Evolutionary conservation across 768 basidiomycete species (phyloP), one percentile per base, ranked within the genome.

Genomic region (Leccinum arenicola): DNA sequence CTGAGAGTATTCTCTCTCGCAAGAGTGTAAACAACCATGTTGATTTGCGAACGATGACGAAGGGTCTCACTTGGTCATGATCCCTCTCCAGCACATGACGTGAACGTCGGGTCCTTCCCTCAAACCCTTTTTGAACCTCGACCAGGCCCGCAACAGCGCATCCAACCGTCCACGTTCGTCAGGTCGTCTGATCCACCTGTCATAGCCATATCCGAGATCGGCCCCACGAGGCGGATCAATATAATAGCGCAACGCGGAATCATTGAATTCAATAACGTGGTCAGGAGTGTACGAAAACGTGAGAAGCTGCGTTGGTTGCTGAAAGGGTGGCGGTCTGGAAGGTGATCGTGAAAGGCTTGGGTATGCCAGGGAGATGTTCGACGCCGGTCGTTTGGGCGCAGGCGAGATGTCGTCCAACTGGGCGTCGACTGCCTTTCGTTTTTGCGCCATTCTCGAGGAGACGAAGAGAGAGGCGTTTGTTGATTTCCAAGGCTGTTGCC

Each of bases 51-150:
- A 49, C 31, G 54, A 61, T 62, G 31, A 47, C 19, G 21, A 55
- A 4, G 14, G 14, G 45, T 70, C 81, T 76, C 71, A 92, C 89
- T 86, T 93, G 60, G 93, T 93, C 79, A 93, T 84, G 54, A 93
- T 81, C 12, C 92, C 92, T 66, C 92, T 79, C 92, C 92, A 95
- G 10, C 81, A 76, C 54, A 90, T 78, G 31, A 88, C 80, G 1
- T 78, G 81, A 27, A 88, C 77, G 56, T 82, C 83, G 25, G 75
- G 76, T 19, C 73, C 66, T 1, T 68, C 59, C 36, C 74, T 72
- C 53, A 76, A 66, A 60, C 69, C 72, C 36, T 59, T 65, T 56
- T 77, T 79, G 58, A 77, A 74, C 53, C 76, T 78, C 52, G 75
- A 76, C 64, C 83, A 79, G 0, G 85, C 90, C 59, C 73, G 78